phyloP scores from a whole-genome alignment of 805 yeast genomes.

The Kodamaea nitidulidarum region DNA sequence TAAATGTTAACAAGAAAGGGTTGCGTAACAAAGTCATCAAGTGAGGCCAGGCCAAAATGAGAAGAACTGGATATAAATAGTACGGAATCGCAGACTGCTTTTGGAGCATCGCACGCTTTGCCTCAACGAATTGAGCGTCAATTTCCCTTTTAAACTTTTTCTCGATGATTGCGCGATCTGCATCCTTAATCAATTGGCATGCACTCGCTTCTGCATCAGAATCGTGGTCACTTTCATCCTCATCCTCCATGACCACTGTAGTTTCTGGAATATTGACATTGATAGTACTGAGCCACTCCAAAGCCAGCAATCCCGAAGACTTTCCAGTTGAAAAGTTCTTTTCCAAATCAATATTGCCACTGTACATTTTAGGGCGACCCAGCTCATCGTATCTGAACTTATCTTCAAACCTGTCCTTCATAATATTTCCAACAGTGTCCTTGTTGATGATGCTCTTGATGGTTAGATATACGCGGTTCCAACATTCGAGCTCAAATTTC shows the following conservation, averaged over 20 bases:
- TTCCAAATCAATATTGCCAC: constrained; percentile 69
- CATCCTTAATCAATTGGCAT: constrained; percentile 52
- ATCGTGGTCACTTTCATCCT: constrained; percentile 24
- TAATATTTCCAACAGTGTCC: constrained; percentile 59
- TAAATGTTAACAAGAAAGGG: constrained; percentile 71
- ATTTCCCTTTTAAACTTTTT: constrained; percentile 67
- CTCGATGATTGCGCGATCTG: constrained; percentile 54
- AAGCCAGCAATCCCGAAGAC: constrained; percentile 47
- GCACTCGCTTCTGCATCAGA: constrained; percentile 35
- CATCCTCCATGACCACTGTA: constrained; percentile 27
- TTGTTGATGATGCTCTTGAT: constrained; percentile 61
- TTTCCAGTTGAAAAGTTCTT: constrained; percentile 57
- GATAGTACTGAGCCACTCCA: constrained; percentile 52
- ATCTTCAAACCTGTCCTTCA: constrained; percentile 81
- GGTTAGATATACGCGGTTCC: constrained; percentile 59
- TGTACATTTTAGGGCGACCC: constrained; percentile 82
- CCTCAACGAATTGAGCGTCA: constrained; percentile 78
- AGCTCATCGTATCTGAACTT: constrained; percentile 76
- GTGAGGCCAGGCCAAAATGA: constrained; percentile 93
- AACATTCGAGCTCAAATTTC: constrained; percentile 51
- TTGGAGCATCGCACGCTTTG: constrained; percentile 80
- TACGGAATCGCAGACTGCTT: constrained; percentile 78
- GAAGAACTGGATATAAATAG: constrained; percentile 68
- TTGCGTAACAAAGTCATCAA: constrained; percentile 82
- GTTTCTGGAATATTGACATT: constrained; percentile 19